Evolutionary conservation across 805 yeast genomes (phyloP).

Genomic region (Sugiyamaella floridensis): DNA sequence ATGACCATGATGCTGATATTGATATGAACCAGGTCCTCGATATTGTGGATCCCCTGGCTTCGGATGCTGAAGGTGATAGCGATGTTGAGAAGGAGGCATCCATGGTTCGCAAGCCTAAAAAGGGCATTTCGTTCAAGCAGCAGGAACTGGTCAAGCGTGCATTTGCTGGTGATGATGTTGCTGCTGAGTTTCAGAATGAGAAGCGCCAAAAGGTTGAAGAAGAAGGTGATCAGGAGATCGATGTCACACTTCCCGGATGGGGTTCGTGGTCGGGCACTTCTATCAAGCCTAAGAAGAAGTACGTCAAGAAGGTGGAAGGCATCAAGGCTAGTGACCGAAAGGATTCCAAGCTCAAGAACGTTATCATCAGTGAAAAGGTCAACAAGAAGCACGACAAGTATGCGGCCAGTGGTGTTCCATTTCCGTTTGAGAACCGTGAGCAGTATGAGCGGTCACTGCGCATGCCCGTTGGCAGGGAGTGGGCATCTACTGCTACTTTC

Average conservation of each 20-base stretch:
- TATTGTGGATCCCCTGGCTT: slow-evolving; percentile 42
- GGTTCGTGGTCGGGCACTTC: slow-evolving; percentile 91
- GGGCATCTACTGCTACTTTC: slow-evolving; percentile 84
- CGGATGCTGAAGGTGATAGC: slow-evolving; percentile 36
- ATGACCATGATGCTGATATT: slow-evolving; percentile 22
- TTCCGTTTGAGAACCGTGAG: slow-evolving; percentile 86
- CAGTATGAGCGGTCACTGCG: slow-evolving; percentile 91
- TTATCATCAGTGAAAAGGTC: slow-evolving; percentile 80
- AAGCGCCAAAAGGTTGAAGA: slow-evolving; percentile 58
- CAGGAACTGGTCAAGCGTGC: slow-evolving; percentile 81
- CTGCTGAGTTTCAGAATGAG: slow-evolving; percentile 69
- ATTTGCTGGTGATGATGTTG: slow-evolving; percentile 96
- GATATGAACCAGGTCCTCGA: slow-evolving; percentile 43
- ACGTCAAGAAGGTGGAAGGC: slow-evolving; percentile 69
- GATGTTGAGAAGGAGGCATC: slow-evolving; percentile 38
- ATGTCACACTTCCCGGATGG: slow-evolving; percentile 92
- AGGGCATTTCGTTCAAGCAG: slow-evolving; percentile 54
- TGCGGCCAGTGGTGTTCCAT: slow-evolving; percentile 86
- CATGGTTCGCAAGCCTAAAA: slow-evolving; percentile 9
- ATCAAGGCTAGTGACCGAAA: slow-evolving; percentile 63
- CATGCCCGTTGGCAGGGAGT: slow-evolving; percentile 96
- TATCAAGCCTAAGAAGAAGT: slow-evolving; percentile 46
- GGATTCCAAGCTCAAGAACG: slow-evolving; percentile 71
- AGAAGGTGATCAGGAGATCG: slow-evolving; percentile 84
- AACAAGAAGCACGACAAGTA: slow-evolving; percentile 82